Base-by-base conservation (phyloP, 2,329 filamentous ascomycete species). In the Diaporthe longicolla region DNA sequence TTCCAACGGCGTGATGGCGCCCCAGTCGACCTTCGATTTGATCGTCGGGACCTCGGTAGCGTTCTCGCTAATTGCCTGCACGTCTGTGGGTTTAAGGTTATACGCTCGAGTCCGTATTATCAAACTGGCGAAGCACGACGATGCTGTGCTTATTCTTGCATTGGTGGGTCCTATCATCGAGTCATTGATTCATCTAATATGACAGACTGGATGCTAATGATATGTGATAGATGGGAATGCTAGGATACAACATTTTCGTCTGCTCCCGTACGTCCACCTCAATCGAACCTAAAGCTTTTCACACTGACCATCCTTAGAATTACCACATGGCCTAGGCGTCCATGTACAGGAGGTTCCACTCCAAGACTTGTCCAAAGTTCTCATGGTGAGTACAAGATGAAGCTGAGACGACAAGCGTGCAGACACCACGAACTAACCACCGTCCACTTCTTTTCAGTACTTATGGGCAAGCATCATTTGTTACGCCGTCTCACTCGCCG, bases 11-110 rank as follows among this genome's bases (percentile, higher is more conserved):
- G 19, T n/a, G 45, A 66, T 66, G 63, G 63, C 63, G 21, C 45
- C 63, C 2, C 45, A 52, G 37, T 50, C 29, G 45, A 52, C 63
- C 45, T 66, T 66, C 45, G 26, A 52, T 17, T n/a, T 37, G 45
- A 19, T 66, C 6, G 63, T 66, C 8, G 63, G 63, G 7, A 66
- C 63, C 3, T 52, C 63, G 2, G 63, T 66, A 9, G 29, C 63
- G 45, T 66, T 66, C 45, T 50, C 45, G 45, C 32, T 66, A 8
- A 50, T 66, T 32, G 45, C 63, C 6, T 66, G 63, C 45, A 10
- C 63, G 45, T 52, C 63, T 37, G 63, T 66, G 63, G 63, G 63
- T 66, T 66, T 66, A 66, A 66, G 63, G 63, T 66, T 66, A 66
- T 66, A 66, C 21, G 63, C 63, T 6, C 63, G 63, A 8, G 63